A percentile compares a stretch with the other conserved stretches of the same genome.
phyloP scores from a whole-genome alignment of 1,284 basidiomycete genomes.

The Pseudozyma flocculosa region DNA sequence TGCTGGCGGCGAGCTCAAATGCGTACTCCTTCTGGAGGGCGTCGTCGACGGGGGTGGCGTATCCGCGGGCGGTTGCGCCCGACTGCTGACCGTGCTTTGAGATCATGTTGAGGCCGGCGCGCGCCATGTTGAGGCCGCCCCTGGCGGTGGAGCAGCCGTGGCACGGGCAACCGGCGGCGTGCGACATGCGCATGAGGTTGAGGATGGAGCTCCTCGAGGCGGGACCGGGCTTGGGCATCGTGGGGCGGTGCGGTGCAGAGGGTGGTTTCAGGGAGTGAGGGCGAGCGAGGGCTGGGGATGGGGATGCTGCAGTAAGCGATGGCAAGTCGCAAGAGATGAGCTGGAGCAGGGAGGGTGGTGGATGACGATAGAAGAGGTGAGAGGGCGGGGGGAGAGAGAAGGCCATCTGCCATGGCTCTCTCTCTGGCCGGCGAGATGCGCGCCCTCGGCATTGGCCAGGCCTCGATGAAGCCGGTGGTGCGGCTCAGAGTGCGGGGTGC shows the following conservation, averaged over 20 bases:
- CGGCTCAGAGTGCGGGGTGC: too few species aligned
- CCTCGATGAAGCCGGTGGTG: too few species aligned
- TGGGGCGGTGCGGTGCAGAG: background rate
- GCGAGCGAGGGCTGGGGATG: background rate
- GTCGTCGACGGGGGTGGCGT: slow-evolving; percentile 77
- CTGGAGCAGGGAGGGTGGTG: too few species aligned
- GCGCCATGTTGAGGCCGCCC: slow-evolving; percentile 14
- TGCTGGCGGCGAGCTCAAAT: slow-evolving; percentile 92
- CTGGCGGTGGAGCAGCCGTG: slow-evolving; percentile 42
- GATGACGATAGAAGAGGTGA: too few species aligned
- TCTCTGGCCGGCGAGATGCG: too few species aligned
- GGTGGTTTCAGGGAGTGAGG: background rate
- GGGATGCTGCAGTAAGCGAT: background rate
- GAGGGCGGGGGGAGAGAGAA: too few species aligned
- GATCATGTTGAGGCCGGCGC: slow-evolving; percentile 48
- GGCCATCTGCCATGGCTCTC: too few species aligned
- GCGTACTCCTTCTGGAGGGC: slow-evolving; percentile 82
- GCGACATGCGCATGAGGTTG: slow-evolving; percentile 50
- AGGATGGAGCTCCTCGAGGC: slow-evolving; percentile 27
- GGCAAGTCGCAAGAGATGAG: too few species aligned
- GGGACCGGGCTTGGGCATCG: slow-evolving; percentile 36
- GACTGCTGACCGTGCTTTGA: slow-evolving; percentile 32
- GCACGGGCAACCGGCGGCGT: slow-evolving; percentile 45
- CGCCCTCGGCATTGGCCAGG: too few species aligned
- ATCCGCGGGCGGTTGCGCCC: slow-evolving; percentile 40